Conservation (phyloP, 2,329 filamentous ascomycete species). For the Microdochium paspali region DNA sequence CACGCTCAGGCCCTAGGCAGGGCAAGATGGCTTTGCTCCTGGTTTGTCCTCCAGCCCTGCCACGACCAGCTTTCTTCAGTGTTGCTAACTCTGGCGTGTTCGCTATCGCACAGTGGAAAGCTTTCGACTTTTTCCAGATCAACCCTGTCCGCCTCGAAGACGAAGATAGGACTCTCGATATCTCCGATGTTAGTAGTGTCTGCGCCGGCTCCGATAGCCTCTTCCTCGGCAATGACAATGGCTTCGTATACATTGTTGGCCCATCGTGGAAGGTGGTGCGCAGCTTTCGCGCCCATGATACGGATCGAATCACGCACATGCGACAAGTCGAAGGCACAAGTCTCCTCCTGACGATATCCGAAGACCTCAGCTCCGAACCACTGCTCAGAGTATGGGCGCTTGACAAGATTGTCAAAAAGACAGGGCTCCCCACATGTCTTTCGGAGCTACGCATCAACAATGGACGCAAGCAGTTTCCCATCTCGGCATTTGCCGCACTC, state of each 20-base stretch:
- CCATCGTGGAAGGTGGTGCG: constrained; percentile 78
- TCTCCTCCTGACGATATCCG: constrained; percentile 74
- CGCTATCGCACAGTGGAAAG: constrained; percentile 68
- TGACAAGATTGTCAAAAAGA: constrained; percentile 91
- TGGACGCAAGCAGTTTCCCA: constrained; percentile 86
- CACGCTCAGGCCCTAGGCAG: background rate
- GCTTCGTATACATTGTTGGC: constrained; percentile 79
- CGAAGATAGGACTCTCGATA: constrained; percentile 73
- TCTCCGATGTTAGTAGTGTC: constrained; percentile 72
- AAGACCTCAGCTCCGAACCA: constrained; percentile 81
- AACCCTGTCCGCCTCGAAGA: constrained; percentile 71
- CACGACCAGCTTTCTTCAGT: background rate
- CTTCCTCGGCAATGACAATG: constrained; percentile 80
- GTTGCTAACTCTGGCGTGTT: background rate
- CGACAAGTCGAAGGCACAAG: constrained; percentile 83
- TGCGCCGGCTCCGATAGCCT: constrained; percentile 83
- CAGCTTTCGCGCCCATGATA: constrained; percentile 79
- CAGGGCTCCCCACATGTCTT: constrained; percentile 76
- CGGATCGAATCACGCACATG: constrained; percentile 78
- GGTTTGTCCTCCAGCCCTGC: too few species aligned
- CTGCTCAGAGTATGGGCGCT: constrained; percentile 96
- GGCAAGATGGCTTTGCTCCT: constrained; percentile 22
- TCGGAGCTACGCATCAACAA: constrained; percentile 83
- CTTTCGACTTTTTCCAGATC: constrained; percentile 99
- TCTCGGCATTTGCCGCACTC: constrained; percentile 80